Percentiles rank a stretch among this genome's conserved stretches.
Conservation (phyloP, 257 asterid species). For the Eucommia ulmoides region DNA sequence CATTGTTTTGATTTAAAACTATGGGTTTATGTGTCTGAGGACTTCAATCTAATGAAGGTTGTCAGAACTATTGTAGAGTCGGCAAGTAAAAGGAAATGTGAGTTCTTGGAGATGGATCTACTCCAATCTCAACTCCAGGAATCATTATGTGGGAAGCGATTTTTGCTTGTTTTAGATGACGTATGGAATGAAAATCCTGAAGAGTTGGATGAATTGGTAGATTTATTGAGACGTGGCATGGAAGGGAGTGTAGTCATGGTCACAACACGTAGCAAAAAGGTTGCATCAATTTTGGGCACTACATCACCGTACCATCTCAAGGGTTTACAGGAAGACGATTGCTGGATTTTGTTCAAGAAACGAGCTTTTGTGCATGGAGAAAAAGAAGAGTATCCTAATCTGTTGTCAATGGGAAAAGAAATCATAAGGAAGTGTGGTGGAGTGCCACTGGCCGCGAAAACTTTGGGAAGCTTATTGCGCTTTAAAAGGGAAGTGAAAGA, state of each 20-base stretch:
- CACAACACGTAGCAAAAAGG: slow-evolving; percentile 14
- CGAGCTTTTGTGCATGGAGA: slow-evolving; percentile 12
- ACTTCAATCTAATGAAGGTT: slow-evolving; percentile 10
- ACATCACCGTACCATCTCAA: slow-evolving; percentile 3
- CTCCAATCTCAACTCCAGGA: slow-evolving; percentile 5
- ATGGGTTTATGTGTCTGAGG: slow-evolving; percentile 11
- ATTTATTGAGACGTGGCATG: slow-evolving; percentile 10
- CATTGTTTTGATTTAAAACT: slow-evolving; percentile 4
- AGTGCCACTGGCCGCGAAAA: slow-evolving; percentile 15
- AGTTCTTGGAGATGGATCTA: slow-evolving; percentile 8
- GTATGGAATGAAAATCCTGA: slow-evolving; percentile 20
- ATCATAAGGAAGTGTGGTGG: slow-evolving; percentile 21
- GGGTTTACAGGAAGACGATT: slow-evolving; percentile 9
- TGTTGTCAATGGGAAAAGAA: slow-evolving; percentile 12
- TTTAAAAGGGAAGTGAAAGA: slow-evolving; percentile 10
- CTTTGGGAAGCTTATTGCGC: slow-evolving; percentile 13
- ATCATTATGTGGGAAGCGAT: slow-evolving; percentile 8
- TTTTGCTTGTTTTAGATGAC: slow-evolving; percentile 22
- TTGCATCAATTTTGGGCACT: slow-evolving; percentile 10
- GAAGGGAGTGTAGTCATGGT: slow-evolving; percentile 17
- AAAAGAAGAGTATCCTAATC: slow-evolving; percentile 6
- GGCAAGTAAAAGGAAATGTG: slow-evolving; percentile 4
- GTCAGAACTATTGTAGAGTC: slow-evolving; percentile 6
- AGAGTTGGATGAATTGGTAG: slow-evolving; percentile 12
- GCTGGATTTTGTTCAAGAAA: slow-evolving; percentile 19